Evolutionary conservation across 2,329 filamentous ascomycete genomes (phyloP).

Genomic region (Xylariaceae sp.): DNA sequence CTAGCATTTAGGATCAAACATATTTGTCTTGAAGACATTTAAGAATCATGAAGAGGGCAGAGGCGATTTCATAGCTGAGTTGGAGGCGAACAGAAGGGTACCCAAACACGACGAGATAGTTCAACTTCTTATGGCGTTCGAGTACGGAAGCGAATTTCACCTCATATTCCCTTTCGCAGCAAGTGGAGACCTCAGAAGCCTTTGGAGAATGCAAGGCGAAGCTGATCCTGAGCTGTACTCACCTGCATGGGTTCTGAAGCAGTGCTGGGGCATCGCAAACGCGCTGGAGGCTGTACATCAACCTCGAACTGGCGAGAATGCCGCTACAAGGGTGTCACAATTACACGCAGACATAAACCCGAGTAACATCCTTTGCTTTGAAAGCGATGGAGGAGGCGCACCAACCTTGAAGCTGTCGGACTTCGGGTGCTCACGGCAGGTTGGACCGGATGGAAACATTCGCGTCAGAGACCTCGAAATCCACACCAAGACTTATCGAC

Average conservation of each 20-base stretch:
- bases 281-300: constrained; percentile 8
- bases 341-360: constrained; percentile 16
- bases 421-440: constrained; percentile 10
- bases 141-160: constrained; percentile 6
- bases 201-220: constrained; percentile 8
- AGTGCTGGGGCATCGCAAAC: constrained; percentile 14
- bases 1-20: background rate
- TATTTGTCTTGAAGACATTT: constrained; percentile 12
- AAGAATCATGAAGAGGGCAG: background rate
- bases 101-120: constrained; percentile 13
- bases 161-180: constrained; percentile 14
- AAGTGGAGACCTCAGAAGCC: constrained; percentile 9
- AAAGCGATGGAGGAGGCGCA: background rate
- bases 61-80: constrained; percentile 4
- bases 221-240: constrained; percentile 3
- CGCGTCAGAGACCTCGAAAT: background rate
- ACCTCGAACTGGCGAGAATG: background rate
- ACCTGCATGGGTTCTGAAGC: constrained; percentile 10
- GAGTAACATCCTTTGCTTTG: constrained; percentile 17
- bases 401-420: constrained; percentile 14
- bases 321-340: too few species aligned
- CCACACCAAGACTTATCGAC: constrained; percentile 14
- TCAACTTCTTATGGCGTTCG: constrained; percentile 14
- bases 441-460: background rate
- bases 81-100: constrained; percentile 5